Evolutionary conservation across 768 basidiomycete genomes (phyloP).

Genomic region (Suillus paluster): DNA sequence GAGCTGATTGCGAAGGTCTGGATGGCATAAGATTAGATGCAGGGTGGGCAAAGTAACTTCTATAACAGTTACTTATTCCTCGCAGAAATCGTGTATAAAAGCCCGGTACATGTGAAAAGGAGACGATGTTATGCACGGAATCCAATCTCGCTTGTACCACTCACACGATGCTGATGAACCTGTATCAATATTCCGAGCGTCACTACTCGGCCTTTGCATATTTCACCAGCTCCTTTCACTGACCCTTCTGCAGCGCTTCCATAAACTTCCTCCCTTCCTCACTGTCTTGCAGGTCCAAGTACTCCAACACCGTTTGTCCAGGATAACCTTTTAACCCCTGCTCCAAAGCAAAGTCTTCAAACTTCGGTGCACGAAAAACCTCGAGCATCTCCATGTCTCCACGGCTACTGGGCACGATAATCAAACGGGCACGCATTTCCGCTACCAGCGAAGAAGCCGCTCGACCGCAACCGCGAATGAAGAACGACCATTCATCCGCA

Average conservation of each 20-base stretch:
- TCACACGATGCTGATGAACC: too few relatives aligned
- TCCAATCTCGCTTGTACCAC: too few relatives aligned
- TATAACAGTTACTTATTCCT: too few relatives aligned
- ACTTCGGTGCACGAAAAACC: conserved; percentile 9
- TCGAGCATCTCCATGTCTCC: conserved; percentile 7
- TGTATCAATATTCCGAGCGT: too few relatives aligned
- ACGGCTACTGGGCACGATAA: conserved; percentile 24
- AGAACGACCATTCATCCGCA: conserved; percentile 40
- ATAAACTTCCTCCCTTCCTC: conserved; percentile 10
- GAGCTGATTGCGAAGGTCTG: conserved; percentile 85
- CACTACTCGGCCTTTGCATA: not conserved
- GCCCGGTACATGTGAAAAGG: too few relatives aligned
- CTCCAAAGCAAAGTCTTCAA: not conserved
- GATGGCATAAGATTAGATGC: conserved; percentile 59
- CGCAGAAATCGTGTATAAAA: not conserved
- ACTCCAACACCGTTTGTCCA: conserved; percentile 4
- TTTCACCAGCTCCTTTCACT: conserved; percentile 4
- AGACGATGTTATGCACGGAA: too few relatives aligned
- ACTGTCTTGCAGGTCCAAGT: conserved; percentile 1
- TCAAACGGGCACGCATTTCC: conserved; percentile 43
- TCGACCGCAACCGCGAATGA: conserved; percentile 36
- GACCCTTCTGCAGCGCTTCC: not conserved
- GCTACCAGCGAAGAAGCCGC: conserved; percentile 41
- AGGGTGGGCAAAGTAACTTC: too few relatives aligned
- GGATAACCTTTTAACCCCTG: conserved; percentile 3